Conservation (phyloP, 306 rosid species). For the Cotoneaster glaucophyllus region DNA sequence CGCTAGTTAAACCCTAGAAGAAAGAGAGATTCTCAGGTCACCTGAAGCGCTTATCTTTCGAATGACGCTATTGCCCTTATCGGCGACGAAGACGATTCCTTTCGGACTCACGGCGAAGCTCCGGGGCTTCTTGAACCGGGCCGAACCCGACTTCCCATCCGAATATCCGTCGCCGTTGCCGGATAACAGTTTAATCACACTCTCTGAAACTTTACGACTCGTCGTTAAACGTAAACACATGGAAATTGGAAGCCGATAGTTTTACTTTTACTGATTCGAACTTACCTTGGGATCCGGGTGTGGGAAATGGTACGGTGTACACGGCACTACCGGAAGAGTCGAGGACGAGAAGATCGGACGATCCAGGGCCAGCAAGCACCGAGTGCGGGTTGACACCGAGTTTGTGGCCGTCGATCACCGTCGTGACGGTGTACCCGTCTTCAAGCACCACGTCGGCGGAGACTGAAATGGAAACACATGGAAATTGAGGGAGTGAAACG, state of each 20-base stretch:
- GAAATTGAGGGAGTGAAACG: not conserved
- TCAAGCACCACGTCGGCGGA: conserved; percentile 34
- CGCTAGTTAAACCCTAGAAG: not conserved
- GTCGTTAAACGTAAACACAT: not conserved
- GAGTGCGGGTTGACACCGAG: conserved; percentile 29
- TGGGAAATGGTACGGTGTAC: conserved; percentile 43
- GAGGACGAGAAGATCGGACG: conserved; percentile 56
- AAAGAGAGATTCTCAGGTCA: not conserved
- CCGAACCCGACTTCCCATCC: conserved; percentile 50
- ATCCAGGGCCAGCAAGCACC: conserved; percentile 33
- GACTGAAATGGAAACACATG: conserved; percentile 23
- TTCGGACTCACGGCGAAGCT: conserved; percentile 54
- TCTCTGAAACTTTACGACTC: conserved; percentile 29
- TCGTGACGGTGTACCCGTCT: conserved; percentile 55
- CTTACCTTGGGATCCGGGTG: conserved; percentile 46
- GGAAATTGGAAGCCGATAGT: not conserved
- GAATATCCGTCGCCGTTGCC: conserved; percentile 42
- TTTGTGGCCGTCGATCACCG: conserved; percentile 64
- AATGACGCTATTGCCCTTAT: conserved; percentile 32
- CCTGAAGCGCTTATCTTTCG: conserved; percentile 54
- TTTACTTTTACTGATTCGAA: not conserved
- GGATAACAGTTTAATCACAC: conserved; percentile 32
- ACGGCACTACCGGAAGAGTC: conserved; percentile 40
- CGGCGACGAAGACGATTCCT: conserved; percentile 73
- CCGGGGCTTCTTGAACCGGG: conserved; percentile 37